Evolutionary conservation across 2,329 filamentous ascomycete species (phyloP).

Genomic region (Botrytis pseudocinerea): DNA sequence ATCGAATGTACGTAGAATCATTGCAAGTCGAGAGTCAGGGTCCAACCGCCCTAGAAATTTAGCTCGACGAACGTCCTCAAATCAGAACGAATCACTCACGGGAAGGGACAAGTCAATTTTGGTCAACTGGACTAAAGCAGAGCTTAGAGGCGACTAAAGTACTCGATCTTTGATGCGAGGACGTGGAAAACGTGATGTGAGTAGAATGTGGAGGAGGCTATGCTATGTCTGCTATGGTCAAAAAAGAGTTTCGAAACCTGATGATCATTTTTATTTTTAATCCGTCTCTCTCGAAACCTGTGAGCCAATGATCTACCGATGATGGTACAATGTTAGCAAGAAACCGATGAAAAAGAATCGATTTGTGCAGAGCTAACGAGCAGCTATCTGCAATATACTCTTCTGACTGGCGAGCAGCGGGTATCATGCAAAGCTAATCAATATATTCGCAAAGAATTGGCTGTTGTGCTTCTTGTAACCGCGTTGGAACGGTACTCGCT

Average conservation of each 20-base stretch:
- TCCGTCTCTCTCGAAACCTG: not conserved
- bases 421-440: not conserved
- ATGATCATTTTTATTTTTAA: not conserved
- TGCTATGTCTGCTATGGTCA: not conserved
- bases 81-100: not conserved
- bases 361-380: not conserved
- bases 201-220: not conserved
- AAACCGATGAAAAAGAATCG: not conserved
- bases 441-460: constrained; percentile 6
- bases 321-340: not conserved
- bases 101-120: not conserved
- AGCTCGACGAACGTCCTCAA: not conserved
- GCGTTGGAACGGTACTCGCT: constrained; percentile 1
- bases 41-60: constrained; percentile 5
- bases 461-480: constrained; percentile 15
- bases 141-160: not conserved
- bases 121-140: not conserved
- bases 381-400: not conserved
- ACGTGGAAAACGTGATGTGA: not conserved
- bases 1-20: constrained; percentile 6
- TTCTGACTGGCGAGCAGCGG: not conserved
- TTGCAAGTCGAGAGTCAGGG: constrained; percentile 1
- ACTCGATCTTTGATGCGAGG: not conserved
- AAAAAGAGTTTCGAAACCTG: not conserved
- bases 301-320: not conserved